These are phyloP conservation scores for Neurospora sp. DNA, from an alignment of 495 filamentous ascomycete species.

Conservation along the genomic window DNA sequence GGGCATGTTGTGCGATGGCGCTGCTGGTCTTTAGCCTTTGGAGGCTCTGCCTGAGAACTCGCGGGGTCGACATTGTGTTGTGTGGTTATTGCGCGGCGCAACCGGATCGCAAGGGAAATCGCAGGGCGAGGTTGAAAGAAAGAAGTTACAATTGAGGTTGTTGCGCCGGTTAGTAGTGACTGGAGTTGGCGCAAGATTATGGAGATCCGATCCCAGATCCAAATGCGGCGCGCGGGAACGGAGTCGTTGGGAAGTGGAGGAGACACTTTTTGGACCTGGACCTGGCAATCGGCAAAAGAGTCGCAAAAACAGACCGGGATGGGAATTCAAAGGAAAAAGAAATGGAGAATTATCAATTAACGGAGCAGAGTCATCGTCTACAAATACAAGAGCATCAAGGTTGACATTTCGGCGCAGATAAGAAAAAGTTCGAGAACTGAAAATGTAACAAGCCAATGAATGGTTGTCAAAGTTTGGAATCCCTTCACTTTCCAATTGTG, in stretches of 20 bases:
- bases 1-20: constrained; percentile 9
- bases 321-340: neutral
- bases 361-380: neutral
- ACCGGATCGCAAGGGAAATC: neutral
- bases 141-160: no score
- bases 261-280: neutral
- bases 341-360: neutral
- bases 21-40: constrained; percentile 1
- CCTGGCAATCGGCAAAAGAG: neutral
- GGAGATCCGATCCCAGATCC: neutral
- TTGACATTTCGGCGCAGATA: neutral
- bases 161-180: neutral
- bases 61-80: constrained; percentile 15
- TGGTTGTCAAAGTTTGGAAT: neutral
- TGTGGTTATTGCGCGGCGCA: neutral
- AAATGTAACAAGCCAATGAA: neutral
- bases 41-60: constrained; percentile 10
- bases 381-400: neutral
- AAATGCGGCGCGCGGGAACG: neutral
- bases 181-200: neutral
- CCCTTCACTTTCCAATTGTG: neutral
- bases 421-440: neutral
- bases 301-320: neutral
- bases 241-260: neutral
- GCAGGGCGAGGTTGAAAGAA: no score